These are phyloP conservation scores for Amoebophrya sp. DNA, from an alignment of 169 alveolate species.

Conservation along the genomic window DNA sequence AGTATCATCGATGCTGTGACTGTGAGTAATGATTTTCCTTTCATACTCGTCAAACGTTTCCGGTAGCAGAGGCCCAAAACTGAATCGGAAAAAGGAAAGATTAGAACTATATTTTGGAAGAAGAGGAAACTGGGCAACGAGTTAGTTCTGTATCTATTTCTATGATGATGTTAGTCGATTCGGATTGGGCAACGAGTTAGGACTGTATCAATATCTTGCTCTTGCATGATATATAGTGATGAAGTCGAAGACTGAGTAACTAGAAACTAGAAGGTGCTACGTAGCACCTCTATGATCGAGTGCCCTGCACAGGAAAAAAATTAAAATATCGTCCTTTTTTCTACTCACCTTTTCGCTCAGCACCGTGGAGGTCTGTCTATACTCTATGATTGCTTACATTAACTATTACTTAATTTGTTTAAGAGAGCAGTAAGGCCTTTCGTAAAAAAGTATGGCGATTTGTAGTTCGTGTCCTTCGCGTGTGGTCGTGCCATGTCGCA, in stretches of 20 bases:
- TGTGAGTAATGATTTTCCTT: no score
- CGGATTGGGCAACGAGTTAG: background rate
- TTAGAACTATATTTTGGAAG: background rate
- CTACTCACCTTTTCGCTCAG: no score
- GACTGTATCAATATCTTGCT: background rate
- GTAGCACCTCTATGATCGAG: background rate
- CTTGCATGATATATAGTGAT: background rate
- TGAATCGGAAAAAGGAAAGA: background rate
- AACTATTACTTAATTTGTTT: background rate
- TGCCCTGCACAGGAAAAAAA: background rate
- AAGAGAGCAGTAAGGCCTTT: background rate
- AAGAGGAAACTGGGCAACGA: background rate
- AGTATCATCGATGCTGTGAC: no score
- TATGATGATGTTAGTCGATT: no score
- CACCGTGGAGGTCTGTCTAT: no score
- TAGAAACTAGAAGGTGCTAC: background rate
- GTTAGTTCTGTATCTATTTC: background rate
- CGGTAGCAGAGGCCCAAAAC: background rate
- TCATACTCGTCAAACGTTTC: background rate
- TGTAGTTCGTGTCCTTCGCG: background rate
- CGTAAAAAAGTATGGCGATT: background rate
- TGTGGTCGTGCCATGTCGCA: background rate
- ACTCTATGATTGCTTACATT: no score
- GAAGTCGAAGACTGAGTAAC: background rate
- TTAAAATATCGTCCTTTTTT: no score